These are phyloP conservation scores for Pulicaria dysenterica DNA, from an alignment of 129 eudicot species.

Conservation along the genomic window DNA sequence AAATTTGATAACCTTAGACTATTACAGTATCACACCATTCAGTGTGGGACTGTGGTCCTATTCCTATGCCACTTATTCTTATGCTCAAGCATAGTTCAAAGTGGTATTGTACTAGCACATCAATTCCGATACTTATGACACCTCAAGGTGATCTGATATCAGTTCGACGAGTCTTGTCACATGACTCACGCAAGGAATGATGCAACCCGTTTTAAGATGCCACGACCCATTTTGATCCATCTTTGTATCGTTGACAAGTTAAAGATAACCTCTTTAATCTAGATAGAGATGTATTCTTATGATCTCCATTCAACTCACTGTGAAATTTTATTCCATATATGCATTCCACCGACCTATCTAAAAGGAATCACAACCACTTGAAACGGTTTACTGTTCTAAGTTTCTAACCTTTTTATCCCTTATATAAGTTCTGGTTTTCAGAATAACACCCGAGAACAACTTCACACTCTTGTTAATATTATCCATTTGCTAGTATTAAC, in stretches of 20 bases:
- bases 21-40: background rate
- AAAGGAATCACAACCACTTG: constrained; percentile 41
- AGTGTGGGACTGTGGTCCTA: no score
- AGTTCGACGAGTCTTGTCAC: background rate
- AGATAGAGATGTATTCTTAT: constrained; percentile 10
- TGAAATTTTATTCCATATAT: constrained; percentile 24
- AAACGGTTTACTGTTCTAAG: constrained; percentile 15
- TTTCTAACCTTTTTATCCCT: constrained; percentile 19
- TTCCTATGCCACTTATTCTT: background rate
- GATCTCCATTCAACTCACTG: constrained; percentile 16
- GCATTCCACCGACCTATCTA: constrained; percentile 34
- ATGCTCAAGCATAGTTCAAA: background rate
- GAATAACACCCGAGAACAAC: constrained; percentile 13
- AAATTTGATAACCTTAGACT: background rate
- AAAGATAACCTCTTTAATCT: constrained; percentile 16
- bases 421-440: constrained; percentile 16
- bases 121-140: background rate
- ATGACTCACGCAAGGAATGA: background rate
- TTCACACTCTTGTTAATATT: constrained; percentile 15
- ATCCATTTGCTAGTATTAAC: background rate
- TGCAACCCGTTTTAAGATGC: constrained; percentile 12
- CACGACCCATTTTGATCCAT: background rate
- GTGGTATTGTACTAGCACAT: constrained; percentile 7
- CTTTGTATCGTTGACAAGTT: background rate
- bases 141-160: background rate